phyloP scores from a whole-genome alignment of 108 stramenopile genomes.

The Pelagomonas calceolata region DNA sequence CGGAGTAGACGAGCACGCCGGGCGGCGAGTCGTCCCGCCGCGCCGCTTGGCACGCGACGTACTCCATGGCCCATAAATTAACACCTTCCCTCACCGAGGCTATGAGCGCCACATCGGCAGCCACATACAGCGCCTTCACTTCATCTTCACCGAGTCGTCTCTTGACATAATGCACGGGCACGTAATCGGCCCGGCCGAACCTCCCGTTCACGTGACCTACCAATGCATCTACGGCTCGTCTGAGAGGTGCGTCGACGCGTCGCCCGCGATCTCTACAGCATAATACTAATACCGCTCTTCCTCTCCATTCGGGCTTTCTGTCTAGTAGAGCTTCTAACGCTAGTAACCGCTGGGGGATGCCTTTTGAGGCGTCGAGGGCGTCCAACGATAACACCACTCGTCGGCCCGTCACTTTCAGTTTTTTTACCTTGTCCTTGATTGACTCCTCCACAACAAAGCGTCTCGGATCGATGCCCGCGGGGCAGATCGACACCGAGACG shows the following conservation, averaged over 20 bases:
- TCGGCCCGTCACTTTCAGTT: slow-evolving; percentile 30
- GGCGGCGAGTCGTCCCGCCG: slow-evolving; percentile 6
- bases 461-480: slow-evolving; percentile 30
- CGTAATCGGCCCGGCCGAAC: neutral
- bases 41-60: neutral
- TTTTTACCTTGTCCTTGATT: slow-evolving; percentile 37
- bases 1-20: slow-evolving; percentile 22
- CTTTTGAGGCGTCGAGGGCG: slow-evolving; percentile 77
- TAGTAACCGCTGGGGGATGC: slow-evolving; percentile 48
- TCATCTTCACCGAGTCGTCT: slow-evolving; percentile 4
- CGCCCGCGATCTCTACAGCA: slow-evolving; percentile 1
- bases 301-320: slow-evolving; percentile 10
- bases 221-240: neutral
- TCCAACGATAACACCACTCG: slow-evolving; percentile 81
- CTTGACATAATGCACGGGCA: slow-evolving; percentile 17
- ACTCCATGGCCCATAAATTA: neutral
- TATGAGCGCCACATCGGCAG: slow-evolving; percentile 28
- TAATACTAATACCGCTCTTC: slow-evolving; percentile 13
- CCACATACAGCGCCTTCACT: slow-evolving; percentile 16
- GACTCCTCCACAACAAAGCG: slow-evolving; percentile 19
- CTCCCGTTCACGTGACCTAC: slow-evolving; percentile 5
- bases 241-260: neutral
- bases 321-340: slow-evolving; percentile 44
- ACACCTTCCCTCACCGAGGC: slow-evolving; percentile 33
- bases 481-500: slow-evolving; percentile 26